These are phyloP conservation scores for Heterobasidion irregulare DNA, from an alignment of 1,284 basidiomycete genomes.

Conservation along the genomic window DNA sequence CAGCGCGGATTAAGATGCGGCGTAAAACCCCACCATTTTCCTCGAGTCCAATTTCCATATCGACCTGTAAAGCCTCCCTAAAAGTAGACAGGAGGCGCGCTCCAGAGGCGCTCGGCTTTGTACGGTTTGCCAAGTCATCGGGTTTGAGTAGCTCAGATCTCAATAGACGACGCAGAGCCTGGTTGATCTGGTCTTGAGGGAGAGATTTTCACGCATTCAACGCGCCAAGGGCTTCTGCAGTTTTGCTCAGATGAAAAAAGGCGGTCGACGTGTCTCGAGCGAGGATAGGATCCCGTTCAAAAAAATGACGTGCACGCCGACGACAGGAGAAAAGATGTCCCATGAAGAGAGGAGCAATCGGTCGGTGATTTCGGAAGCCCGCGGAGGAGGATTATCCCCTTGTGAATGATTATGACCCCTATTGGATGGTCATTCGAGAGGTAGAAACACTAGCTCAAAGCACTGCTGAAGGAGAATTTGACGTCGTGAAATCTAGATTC, in stretches of 20 bases:
- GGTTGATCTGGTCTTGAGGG: constrained; percentile 34
- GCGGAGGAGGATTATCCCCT: too few species aligned
- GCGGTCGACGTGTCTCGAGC: too few species aligned
- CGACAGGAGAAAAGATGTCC: too few species aligned
- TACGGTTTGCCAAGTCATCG: constrained; percentile 5
- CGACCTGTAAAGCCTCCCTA: constrained; percentile 26
- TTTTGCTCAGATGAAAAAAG: not conserved
- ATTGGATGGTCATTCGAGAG: too few species aligned
- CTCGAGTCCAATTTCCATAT: constrained; percentile 33
- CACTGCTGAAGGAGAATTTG: too few species aligned
- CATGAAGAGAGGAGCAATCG: too few species aligned
- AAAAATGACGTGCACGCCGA: too few species aligned
- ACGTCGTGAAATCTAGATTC: too few species aligned
- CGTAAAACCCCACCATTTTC: constrained; percentile 34
- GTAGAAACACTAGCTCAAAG: too few species aligned
- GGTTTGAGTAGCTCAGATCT: constrained; percentile 25
- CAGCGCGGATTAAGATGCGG: not conserved
- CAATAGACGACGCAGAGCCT: constrained; percentile 23
- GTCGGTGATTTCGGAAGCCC: too few species aligned
- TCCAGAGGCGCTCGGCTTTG: constrained; percentile 23
- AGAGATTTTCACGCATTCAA: constrained; percentile 39
- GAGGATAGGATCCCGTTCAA: too few species aligned
- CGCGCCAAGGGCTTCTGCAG: constrained; percentile 33
- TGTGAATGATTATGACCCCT: too few species aligned
- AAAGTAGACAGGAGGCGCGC: constrained; percentile 24